Evolutionary conservation across 2,329 filamentous ascomycete species (phyloP), one percentile per base, ranked within the genome.

Genomic region (Venturiaceae sp.): DNA sequence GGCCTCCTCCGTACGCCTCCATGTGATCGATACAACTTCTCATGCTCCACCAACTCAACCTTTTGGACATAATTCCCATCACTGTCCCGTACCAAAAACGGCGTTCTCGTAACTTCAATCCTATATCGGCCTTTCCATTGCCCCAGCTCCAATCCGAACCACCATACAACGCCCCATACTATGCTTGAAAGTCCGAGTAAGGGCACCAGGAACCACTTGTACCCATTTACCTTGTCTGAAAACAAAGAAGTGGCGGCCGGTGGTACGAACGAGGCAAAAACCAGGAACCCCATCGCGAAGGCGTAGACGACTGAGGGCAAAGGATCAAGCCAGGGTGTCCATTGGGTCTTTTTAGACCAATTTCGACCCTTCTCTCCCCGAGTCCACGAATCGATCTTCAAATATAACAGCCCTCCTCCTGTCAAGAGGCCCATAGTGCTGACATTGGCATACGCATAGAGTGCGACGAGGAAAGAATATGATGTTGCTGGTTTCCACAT

Each of bases 371-470:
- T 56, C 32, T 56, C 33, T 5, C 16, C 32, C 23, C 32, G 5
- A n/a, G 32, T 11, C 21, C 28, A 57, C 19, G 50, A 58, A 23
- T 60, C 53, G 3, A 64, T n/a, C 53, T 59, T 59, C 23, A 71
- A 65, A 46, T 72, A 66, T 19, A 73, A 50, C 3, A 75, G 64
- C 2, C 72, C 72, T 14, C 62, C 60, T 11, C 65, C 65, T 6
- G 74, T 64, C 32, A 71, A 64, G 33, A 66, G 61, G 16, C 69
- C 69, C 37, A 72, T 64, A 34, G 69, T 62, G 1, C 68, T 63
- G 44, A 72, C 66, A n/a, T 75, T 66, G n/a, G 69, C 68, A 62
- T 76, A 77, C 41, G 68, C 64, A 61, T 75, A 75, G 7, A 76
- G 60, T 3, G 64, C 62, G 13, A 71, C 64, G n/a, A 76, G 66